A percentile compares a stretch with the other conserved stretches of the same genome.
phyloP scores from a whole-genome alignment of 1,284 basidiomycete genomes.

The Malassezia cuniculi region DNA sequence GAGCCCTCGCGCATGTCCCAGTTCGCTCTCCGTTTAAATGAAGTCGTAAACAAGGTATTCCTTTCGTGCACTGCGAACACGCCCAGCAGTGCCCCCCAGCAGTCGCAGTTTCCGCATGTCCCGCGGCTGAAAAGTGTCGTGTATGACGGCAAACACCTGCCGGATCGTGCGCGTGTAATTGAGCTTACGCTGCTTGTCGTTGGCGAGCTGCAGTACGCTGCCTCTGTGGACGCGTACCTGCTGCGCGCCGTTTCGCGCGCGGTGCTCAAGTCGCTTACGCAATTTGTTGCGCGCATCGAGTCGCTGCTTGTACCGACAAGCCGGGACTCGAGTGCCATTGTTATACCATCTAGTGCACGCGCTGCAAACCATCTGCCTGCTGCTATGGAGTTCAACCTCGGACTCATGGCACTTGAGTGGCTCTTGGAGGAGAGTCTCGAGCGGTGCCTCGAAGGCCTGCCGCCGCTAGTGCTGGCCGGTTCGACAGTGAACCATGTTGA shows the following conservation, averaged over 20 bases:
- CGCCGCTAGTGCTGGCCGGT: conserved; percentile 13
- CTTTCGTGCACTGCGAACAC: conserved; percentile 18
- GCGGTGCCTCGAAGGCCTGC: conserved; percentile 33
- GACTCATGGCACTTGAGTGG: conserved; percentile 38
- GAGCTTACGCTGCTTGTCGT: conserved; percentile 36
- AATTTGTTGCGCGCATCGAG: conserved; percentile 41
- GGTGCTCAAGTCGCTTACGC: conserved; percentile 39
- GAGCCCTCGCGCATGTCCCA: conserved; percentile 38
- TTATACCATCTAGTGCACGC: conserved; percentile 29
- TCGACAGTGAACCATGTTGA: conserved; percentile 23
- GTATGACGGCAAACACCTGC: conserved; percentile 33
- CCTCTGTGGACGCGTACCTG: conserved; percentile 34
- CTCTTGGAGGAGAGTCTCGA: conserved; percentile 42
- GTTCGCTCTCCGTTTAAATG: conserved; percentile 34
- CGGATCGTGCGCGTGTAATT: conserved; percentile 27
- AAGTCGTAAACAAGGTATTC: conserved; percentile 42
- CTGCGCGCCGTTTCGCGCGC: conserved; percentile 38
- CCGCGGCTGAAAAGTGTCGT: conserved; percentile 28
- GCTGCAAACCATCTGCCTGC: conserved; percentile 26
- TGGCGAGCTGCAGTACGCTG: conserved; percentile 34
- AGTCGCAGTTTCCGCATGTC: not conserved
- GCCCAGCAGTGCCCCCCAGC: conserved; percentile 7
- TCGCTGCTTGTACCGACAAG: conserved; percentile 30
- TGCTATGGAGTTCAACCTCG: conserved; percentile 41
- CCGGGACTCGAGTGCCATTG: conserved; percentile 23